Evolutionary conservation across 2,329 filamentous ascomycete genomes (phyloP), one percentile per base, ranked within the genome.

Genomic region (Drechslerella coelobrocha): DNA sequence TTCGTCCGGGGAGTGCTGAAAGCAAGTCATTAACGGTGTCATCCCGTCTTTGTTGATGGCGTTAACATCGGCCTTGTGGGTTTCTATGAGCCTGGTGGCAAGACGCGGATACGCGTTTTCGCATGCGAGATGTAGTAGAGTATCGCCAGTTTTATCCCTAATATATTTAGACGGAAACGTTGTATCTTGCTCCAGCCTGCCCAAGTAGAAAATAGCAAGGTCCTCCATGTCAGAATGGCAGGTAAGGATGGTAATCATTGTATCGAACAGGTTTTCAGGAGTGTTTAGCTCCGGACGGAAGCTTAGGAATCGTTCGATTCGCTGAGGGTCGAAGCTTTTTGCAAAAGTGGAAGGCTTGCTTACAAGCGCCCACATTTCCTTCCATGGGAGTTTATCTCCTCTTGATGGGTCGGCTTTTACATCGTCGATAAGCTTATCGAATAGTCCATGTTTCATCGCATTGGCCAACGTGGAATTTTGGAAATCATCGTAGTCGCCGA

Each of bases 11-110:
- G 34, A 5, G 1, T 7, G 1, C 7, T 31, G 17, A 24, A 69
- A 69, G 31, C 65, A 69, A 8, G 17, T 31, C 59, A 69, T 62
- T 19, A 69, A 43, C 14, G 65, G 52, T 17, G 65, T 69, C 6
- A n/a, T 14, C 12, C 65, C 65, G 19, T 19, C 27, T 6, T 47
- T 48, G 31, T 69, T 51, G 10, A 59, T 57, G 10, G 29, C 48
- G 39, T 69, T 54, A 14, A 69, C 26, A 10, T 69, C 21, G 14
- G 27, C 24, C 2, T 43, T 31, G 17, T 59, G 54, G 2, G 9
- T 5, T 3, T 29, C 17, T 17, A 68, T 12, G 12, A 68, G 41
- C 1, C 54, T 24, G 5, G 17, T 23, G 17, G 54, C 12, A 12
- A 50, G 1, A 4, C 23, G 52, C 9, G 5, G 4, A 19, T n/a